Evolutionary conservation across 2,329 filamentous ascomycete genomes (phyloP), one percentile per base, ranked within the genome.

Genomic region (Monilinia vaccinii-corymbosi): DNA sequence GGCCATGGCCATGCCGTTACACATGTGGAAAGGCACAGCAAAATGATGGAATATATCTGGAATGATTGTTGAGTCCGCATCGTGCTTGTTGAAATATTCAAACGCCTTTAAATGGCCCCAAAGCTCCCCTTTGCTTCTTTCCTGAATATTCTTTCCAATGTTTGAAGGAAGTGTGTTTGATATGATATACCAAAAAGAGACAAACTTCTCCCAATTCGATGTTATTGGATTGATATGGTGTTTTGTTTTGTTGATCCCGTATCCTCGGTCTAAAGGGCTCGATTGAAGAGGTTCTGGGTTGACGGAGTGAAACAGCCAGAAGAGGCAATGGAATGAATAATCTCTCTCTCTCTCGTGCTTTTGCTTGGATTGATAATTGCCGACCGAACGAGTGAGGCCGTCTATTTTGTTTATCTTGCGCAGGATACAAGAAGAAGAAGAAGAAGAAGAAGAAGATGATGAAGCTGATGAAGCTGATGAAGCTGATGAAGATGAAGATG

Each of bases 1-100:
- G 81, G 78, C 82, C 81, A 84, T 60, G 78, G 81, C 58, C 79
- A 76, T n/a, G 77, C 77, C 28, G 65, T 63, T 50, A 66, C 59
- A 55, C 68, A 69, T 16, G 79, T 73, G 57, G 84, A 71, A 36
- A 82, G 77, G 47, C 85, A 74, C 64, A 82, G 75, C 65, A 83
- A 75, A 59, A 79, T 64, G 56, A 80, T 76, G 66, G 81, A 72
- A 66, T 77, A 68, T 48, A 78, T 76, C 69, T 77, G 71, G 58
- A 81, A 67, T 53, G 75, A 75, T 52, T 72, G 72, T 64, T 77
- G 73, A 63, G 77, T 71, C 75, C 76, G 81, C 82, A 84, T 84
- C 48, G 49, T 71, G 68, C 59, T 58, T 55, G 64, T 74, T 66
- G 69, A 64, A 57, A 56, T 55, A 25, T 36, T 28, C 51, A 13